Base-by-base conservation (phyloP, 2,329 filamentous ascomycete species). In the Botrytis paeoniae region DNA sequence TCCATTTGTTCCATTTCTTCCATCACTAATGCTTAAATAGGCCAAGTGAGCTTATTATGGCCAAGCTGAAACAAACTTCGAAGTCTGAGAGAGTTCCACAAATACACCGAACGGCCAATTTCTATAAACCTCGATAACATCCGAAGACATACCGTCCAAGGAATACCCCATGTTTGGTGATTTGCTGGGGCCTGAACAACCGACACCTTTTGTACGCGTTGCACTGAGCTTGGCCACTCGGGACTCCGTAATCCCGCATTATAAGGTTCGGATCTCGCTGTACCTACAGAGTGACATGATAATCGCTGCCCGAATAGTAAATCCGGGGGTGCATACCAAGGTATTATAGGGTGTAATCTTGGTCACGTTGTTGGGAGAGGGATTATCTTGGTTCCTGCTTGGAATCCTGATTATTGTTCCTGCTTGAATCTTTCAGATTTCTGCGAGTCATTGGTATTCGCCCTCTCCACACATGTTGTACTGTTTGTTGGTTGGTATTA, bases 61-160 rank as follows among this genome's bases (percentile, higher is more conserved):
- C 35, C 7, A n/a, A 2, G 12, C 2, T 69, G 51, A 69, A 69
- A 69, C 66, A 39, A 57, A 57, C 51, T 57, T 57, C 51, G 3
- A 29, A 18, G 51, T 57, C n/a, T 35, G 10, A 32, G 25, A 41
- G 25, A 29, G 48, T 60, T 41, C 48, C 62, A 68, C 51, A 63
- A 72, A 43, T 20, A 29, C 16, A 65, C 70, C 39, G 70, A 41
- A 32, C 63, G 70, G 54, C 43, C 35, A 63, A 39, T 51, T 29
- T 32, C 20, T 12, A 9, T 18, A 1, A 1, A 51, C 2, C 4
- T 7, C 51, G 63, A 16, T 3, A 3, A 61, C 6, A 22, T 16
- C 51, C 70, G 70, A 72, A 39, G 54, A 72, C 41, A 18, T n/a
- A 29, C 70, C 70, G 70, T 37, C n/a, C 69, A 71, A 41, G 70